These are phyloP conservation scores for Lactarius sp. DNA, from an alignment of 768 basidiomycete genomes.

Conservation along the genomic window DNA sequence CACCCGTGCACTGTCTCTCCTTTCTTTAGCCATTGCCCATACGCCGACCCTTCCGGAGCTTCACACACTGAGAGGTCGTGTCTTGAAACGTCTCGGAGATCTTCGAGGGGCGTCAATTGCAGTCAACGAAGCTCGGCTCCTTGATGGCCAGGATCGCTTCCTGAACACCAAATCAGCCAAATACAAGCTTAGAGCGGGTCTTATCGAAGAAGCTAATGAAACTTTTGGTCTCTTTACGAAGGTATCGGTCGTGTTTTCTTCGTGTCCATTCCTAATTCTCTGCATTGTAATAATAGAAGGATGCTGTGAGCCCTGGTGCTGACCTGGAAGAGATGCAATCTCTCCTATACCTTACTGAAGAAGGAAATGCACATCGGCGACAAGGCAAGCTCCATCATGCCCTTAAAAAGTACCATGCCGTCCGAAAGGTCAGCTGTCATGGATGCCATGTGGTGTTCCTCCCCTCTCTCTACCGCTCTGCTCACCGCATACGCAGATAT, in stretches of 20 bases:
- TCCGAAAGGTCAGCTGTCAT: slow-evolving; percentile 55
- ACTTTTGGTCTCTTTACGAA: slow-evolving; percentile 89
- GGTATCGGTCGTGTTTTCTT: slow-evolving; percentile 34
- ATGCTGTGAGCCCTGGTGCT: slow-evolving; percentile 60
- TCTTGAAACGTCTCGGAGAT: slow-evolving; percentile 85
- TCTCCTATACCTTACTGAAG: slow-evolving; percentile 77
- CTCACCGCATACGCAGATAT: slow-evolving; percentile 45
- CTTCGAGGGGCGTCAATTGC: slow-evolving; percentile 62
- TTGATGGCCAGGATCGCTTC: slow-evolving; percentile 95
- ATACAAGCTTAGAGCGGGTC: slow-evolving; percentile 79
- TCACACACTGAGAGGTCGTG: slow-evolving; percentile 72
- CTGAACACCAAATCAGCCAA: slow-evolving; percentile 93
- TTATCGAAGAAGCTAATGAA: slow-evolving; percentile 67
- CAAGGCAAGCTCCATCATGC: slow-evolving; percentile 68
- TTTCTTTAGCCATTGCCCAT: slow-evolving; percentile 67
- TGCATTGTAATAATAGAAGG: slow-evolving; percentile 56
- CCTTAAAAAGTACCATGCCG: slow-evolving; percentile 75
- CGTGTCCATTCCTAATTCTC: neutral
- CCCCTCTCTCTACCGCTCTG: neutral
- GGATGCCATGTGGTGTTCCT: neutral
- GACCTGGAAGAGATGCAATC: slow-evolving; percentile 98
- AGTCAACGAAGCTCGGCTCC: slow-evolving; percentile 73
- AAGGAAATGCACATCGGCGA: slow-evolving; percentile 65
- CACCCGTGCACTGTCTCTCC: slow-evolving; percentile 49
- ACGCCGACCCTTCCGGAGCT: slow-evolving; percentile 94